Evolutionary conservation across 768 basidiomycete species (phyloP), one percentile per base, ranked within the genome.

Genomic region (Mycena kentingensis): DNA sequence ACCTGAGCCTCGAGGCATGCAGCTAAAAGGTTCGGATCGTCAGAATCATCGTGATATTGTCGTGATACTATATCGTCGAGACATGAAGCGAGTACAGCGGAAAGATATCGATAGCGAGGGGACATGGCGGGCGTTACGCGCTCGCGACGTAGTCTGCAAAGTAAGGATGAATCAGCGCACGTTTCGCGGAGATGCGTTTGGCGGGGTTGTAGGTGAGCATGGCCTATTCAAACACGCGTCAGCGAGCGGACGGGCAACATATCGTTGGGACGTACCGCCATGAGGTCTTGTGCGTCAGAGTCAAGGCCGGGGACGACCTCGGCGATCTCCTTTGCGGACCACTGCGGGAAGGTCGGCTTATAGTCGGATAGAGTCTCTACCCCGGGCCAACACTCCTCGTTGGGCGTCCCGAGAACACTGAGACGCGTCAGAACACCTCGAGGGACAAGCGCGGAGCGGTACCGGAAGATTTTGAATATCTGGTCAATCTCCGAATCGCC

Each of bases 401-500:
- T 87, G 0, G 97, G 97, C 26, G 97, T 99, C 24, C 97, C 97
- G 39, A 99, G 81, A 25, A 97, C 82, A 64, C 97, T 98, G 61
- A 57, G 38, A 42, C 15, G 12, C 24, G 26, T 39, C 18, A 35
- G 45, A 21, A 11, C n/a, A 34, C 16, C 37, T 37, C 26, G 3
- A n/a, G 18, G 24, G 18, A 36, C 11, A 50, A 54, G 46, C 41
- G 25, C 38, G 46, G 21, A 35, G 26, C 38, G 69, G 79, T 52
- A 95, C 97, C 92, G 84, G 81, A 98, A 99, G 64, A 99, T 99
- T 72, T 93, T 88, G 83, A 98, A 98, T 58, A 98, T 98, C 76
- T 99, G 97, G 72, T 99, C 97, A 66, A 98, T 99, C 74, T 99
- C 97, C 24, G 97, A 98, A 73, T 99, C 97, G 4, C 97, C 97